These are phyloP conservation scores for Trichomonascaceae sp. DNA, from an alignment of 1,139 yeast species.

Conservation along the genomic window DNA sequence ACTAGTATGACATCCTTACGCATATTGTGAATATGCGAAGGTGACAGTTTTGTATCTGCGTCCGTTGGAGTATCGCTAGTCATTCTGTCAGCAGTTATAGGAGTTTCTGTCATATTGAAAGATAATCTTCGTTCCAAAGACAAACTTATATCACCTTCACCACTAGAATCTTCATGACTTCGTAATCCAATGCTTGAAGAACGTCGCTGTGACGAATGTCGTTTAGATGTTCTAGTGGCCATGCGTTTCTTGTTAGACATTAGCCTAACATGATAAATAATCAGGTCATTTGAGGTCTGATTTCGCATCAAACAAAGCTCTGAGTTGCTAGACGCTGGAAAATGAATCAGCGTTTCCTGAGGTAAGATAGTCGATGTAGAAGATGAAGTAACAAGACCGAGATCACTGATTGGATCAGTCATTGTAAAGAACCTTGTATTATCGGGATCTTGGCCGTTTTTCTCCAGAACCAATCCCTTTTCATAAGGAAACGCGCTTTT, in stretches of 20 bases:
- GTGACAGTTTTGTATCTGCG: conserved; percentile 3
- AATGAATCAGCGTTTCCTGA: conserved; percentile 44
- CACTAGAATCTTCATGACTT: conserved; percentile 17
- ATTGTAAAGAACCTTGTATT: conserved; percentile 47
- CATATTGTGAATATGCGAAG: conserved; percentile 26
- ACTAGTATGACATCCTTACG: conserved; percentile 66
- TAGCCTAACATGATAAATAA: conserved; percentile 24
- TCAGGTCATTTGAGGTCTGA: conserved; percentile 15
- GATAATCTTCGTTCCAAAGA: conserved; percentile 20
- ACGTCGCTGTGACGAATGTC: conserved; percentile 14
- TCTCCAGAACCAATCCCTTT: conserved; percentile 58
- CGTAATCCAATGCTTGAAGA: conserved; percentile 15
- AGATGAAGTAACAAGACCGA: conserved; percentile 62
- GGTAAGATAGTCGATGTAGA: conserved; percentile 61
- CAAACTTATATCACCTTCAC: conserved; percentile 16
- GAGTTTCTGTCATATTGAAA: conserved; percentile 16
- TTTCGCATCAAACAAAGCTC: conserved; percentile 27
- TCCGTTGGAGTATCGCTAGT: conserved; percentile 11
- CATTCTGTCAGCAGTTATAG: conserved; percentile 20
- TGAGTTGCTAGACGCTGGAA: conserved; percentile 18
- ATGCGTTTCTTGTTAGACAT: conserved; percentile 8
- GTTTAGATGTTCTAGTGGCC: conserved; percentile 10
- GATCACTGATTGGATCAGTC: conserved; percentile 63
- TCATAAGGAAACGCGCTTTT: conserved; percentile 53
- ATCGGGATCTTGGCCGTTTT: conserved; percentile 27